A percentile compares a stretch with the other conserved stretches of the same genome.
Evolutionary conservation across 805 yeast species (phyloP).

Genomic region (Candida chauliodis): DNA sequence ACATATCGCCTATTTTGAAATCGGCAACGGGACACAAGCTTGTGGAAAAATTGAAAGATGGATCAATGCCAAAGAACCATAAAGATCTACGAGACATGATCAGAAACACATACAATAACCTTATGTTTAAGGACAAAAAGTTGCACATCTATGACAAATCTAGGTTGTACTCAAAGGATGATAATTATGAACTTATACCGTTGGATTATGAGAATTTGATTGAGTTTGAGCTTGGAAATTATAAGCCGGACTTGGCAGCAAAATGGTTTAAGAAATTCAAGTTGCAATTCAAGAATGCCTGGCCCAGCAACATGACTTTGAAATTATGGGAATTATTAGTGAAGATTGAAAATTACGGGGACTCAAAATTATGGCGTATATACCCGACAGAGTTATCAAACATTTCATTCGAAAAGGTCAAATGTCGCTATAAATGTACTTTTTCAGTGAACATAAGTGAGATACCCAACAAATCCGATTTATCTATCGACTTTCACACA

Average conservation of each 20-base stretch:
- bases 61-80: not conserved
- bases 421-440: not conserved
- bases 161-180: conserved; percentile 10
- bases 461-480: not conserved
- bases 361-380: conserved; percentile 29
- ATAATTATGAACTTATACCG: not conserved
- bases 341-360: conserved; percentile 30
- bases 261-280: conserved; percentile 37
- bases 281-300: conserved; percentile 14
- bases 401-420: not conserved
- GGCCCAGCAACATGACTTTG: conserved; percentile 22
- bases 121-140: conserved; percentile 16
- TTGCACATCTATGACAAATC: conserved; percentile 18
- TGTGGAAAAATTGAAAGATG: not conserved
- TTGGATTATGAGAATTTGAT: conserved; percentile 39
- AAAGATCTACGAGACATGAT: conserved; percentile 10
- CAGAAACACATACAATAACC: conserved; percentile 22
- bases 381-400: conserved; percentile 16
- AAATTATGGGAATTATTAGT: conserved; percentile 35
- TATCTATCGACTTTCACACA: conserved; percentile 10
- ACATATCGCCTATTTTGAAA: conserved; percentile 8
- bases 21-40: conserved; percentile 1
- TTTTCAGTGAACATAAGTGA: not conserved
- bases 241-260: conserved; percentile 37
- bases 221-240: conserved; percentile 29